Conservation (phyloP, 192 early-diverging fungal genomes). For the Entophlyctis luteolus region DNA sequence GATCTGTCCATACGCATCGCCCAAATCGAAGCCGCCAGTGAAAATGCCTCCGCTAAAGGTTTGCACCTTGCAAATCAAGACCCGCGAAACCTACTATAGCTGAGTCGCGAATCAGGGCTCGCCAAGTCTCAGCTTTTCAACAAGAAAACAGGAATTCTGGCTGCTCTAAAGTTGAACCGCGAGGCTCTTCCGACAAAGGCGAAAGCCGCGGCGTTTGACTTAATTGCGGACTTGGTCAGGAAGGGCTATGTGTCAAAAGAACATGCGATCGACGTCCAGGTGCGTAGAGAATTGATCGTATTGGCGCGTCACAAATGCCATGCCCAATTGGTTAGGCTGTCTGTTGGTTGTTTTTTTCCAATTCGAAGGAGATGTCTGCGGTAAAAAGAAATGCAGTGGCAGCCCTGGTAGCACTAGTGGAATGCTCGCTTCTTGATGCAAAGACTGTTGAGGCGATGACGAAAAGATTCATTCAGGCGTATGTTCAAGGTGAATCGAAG, state of each 20-base stretch:
- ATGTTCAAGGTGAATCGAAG: conserved; percentile 31
- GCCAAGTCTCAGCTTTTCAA: conserved; percentile 32
- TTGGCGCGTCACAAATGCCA: no score
- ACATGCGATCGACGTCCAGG: conserved; percentile 31
- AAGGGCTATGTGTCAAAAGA: conserved; percentile 1
- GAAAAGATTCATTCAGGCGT: conserved; percentile 28
- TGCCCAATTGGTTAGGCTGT: no score
- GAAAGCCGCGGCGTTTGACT: conserved; percentile 22
- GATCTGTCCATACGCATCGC: conserved; percentile 4
- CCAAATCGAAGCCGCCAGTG: no score
- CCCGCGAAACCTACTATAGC: no score
- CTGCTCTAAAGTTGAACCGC: conserved; percentile 15
- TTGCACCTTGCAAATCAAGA: no score
- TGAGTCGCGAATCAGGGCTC: conserved; percentile 30
- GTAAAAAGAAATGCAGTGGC: conserved; percentile 24
- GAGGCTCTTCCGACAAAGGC: conserved; percentile 24
- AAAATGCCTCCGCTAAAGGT: no score
- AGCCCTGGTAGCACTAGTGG: conserved; percentile 21
- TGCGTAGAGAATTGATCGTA: no score
- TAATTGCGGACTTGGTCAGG: conserved; percentile 16
- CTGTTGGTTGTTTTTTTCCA: conserved; percentile 18
- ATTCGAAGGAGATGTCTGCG: conserved; percentile 30
- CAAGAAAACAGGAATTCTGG: conserved; percentile 26
- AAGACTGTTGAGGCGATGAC: conserved; percentile 20
- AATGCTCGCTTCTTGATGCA: conserved; percentile 13